Base-by-base conservation (phyloP, 495 filamentous ascomycete genomes). In the Hypoxylon intermedium region DNA sequence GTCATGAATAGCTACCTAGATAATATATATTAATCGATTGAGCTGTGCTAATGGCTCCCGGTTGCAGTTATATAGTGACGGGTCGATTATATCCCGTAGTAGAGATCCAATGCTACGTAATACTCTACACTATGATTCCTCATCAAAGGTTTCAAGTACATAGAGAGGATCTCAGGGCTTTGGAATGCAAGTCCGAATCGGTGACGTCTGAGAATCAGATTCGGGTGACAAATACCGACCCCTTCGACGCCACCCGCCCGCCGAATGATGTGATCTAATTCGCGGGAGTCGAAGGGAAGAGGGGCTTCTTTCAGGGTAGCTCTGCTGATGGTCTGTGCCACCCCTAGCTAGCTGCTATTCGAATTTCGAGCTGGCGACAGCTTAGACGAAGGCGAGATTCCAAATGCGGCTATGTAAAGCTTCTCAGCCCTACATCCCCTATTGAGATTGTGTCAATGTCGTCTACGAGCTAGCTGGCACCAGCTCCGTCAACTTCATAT, bases 181-280 rank as follows among this genome's bases (percentile, higher is more conserved):
- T 44, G 40, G 31, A 16, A n/a, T 26, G 54, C 18, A 37, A n/a
- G 28, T 2, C 20, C 7, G 28, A 18, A 46, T 44, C 47, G 38
- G 50, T 60, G 62, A 65, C 55, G 62, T 60, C 55, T 53, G 28
- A 40, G 28, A 44, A 31, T 51, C 5, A 18, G 24, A n/a, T 26
- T 15, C 18, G n/a, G 28, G 37, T 65, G 62, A 65, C 62, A 65
- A 65, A 65, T 65, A 24, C 18, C 18, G 7, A 7, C 37, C 13
- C 2, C 30, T 24, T 58, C 24, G 33, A 60, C 62, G 62, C 62
- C 51, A 65, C 62, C 41, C 5, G 23, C 41, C 33, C 30, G 40
- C 31, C 24, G 41, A 37, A 65, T 65, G 62, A 60, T 65, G 56
- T 19, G 30, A 59, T 65, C 16, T 26, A 48, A 53, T 53, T 53